Conservation (phyloP, 768 basidiomycete species). For the Clathrus columnatus region DNA sequence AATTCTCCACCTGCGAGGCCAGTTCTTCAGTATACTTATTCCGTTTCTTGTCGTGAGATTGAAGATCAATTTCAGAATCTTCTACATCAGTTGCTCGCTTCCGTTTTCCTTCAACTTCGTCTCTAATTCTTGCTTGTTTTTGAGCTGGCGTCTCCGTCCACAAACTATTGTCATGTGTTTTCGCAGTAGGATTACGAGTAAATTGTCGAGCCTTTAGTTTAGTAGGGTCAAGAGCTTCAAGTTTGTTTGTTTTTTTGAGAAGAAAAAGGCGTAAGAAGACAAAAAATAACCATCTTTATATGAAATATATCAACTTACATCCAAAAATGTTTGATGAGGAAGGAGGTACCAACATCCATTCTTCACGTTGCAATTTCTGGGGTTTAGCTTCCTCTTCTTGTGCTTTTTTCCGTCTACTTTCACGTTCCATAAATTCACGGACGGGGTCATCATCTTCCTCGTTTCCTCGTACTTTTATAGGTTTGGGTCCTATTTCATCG, state of each 20-base stretch:
- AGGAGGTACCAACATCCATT: constrained; percentile 98
- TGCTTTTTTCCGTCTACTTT: constrained; percentile 62
- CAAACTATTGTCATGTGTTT: constrained; percentile 49
- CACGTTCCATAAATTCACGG: constrained; percentile 74
- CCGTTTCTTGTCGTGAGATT: constrained; percentile 41
- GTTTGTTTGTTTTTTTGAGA: not conserved
- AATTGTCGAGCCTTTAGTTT: constrained; percentile 78
- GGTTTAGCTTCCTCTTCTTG: constrained; percentile 38
- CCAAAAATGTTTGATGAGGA: constrained; percentile 68
- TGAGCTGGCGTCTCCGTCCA: constrained; percentile 99
- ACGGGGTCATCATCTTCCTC: constrained; percentile 52
- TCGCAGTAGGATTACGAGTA: constrained; percentile 38
- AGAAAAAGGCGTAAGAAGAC: too few species aligned
- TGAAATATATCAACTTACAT: constrained; percentile 41
- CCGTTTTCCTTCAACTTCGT: constrained; percentile 91
- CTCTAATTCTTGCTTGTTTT: constrained; percentile 81
- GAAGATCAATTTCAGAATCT: constrained; percentile 33
- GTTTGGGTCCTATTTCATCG: constrained; percentile 72
- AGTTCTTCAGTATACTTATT: constrained; percentile 62
- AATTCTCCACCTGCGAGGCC: constrained; percentile 63
- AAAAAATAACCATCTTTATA: not conserved
- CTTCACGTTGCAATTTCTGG: constrained; percentile 74
- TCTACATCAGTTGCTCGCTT: constrained; percentile 44
- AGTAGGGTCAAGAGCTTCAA: constrained; percentile 74
- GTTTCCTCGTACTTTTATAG: constrained; percentile 38